Conservation (phyloP, 2,329 filamentous ascomycete genomes). For the Calonectria henricotiae region DNA sequence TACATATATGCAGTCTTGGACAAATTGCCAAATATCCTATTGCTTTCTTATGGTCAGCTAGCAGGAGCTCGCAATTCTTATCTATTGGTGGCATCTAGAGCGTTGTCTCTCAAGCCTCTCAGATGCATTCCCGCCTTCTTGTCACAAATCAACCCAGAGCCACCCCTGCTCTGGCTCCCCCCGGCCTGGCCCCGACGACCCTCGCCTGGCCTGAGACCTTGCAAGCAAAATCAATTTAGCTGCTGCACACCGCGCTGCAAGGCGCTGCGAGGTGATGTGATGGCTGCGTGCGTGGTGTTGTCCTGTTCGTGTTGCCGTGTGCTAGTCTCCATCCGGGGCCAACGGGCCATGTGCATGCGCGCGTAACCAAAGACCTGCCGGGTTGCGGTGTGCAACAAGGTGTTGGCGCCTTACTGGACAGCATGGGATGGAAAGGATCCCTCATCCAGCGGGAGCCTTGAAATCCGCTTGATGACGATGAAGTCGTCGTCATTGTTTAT, state of each 20-base stretch:
- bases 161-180: background rate
- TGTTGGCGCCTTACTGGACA: background rate
- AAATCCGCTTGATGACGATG: slow-evolving; percentile 28
- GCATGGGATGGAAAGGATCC: slow-evolving; percentile 1
- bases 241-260: slow-evolving; percentile 36
- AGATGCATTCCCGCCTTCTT: slow-evolving; percentile 2
- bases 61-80: background rate
- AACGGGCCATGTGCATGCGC: slow-evolving; percentile 20
- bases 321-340: slow-evolving; percentile 35
- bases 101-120: background rate
- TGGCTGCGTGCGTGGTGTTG: slow-evolving; percentile 41
- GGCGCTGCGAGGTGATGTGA: slow-evolving; percentile 49
- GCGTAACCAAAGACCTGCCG: slow-evolving; percentile 9
- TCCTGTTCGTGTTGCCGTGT: slow-evolving; percentile 46
- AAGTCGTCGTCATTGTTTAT: background rate
- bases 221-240: slow-evolving; percentile 34
- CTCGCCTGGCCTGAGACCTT: slow-evolving; percentile 38
- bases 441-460: slow-evolving; percentile 16
- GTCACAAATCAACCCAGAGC: slow-evolving; percentile 17
- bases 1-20: slow-evolving; percentile 13
- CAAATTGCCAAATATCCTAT: background rate
- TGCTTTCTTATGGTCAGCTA: background rate
- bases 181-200: background rate
- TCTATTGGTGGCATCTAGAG: slow-evolving; percentile 21
- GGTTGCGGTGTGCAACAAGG: slow-evolving; percentile 27